phyloP scores from a whole-genome alignment of 2,329 filamentous ascomycete species.

The Fonsecaea pedrosoi region DNA sequence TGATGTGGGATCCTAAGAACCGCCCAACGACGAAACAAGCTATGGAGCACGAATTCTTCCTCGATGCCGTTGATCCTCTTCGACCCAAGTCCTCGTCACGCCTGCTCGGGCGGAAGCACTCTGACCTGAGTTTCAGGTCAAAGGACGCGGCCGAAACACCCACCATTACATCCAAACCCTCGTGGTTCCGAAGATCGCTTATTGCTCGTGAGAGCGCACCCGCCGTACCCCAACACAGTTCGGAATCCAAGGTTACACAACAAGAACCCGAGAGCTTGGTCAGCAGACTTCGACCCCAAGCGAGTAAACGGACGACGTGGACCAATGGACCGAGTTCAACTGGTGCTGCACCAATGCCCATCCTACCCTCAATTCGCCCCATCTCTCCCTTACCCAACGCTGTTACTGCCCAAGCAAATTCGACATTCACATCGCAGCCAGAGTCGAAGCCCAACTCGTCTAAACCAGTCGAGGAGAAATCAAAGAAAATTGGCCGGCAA shows the following conservation, averaged over 20 bases:
- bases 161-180: slow-evolving; percentile 77
- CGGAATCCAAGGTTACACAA: slow-evolving; percentile 50
- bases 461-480: slow-evolving; percentile 64
- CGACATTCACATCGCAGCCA: slow-evolving; percentile 62
- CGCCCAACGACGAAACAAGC: slow-evolving; percentile 92
- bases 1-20: slow-evolving; percentile 97
- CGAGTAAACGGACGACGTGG: slow-evolving; percentile 90
- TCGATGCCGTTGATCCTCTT: slow-evolving; percentile 88
- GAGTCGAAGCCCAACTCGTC: slow-evolving; percentile 31
- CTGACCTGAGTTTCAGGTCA: slow-evolving; percentile 73
- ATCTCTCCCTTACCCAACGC: slow-evolving; percentile 96
- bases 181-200: slow-evolving; percentile 95
- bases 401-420: slow-evolving; percentile 85
- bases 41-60: slow-evolving; percentile 93
- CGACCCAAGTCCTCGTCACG: slow-evolving; percentile 89
- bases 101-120: slow-evolving; percentile 87
- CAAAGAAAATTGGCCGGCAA: slow-evolving; percentile 94
- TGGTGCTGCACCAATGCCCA: slow-evolving; percentile 89
- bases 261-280: slow-evolving; percentile 52
- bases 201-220: slow-evolving; percentile 78
- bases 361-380: slow-evolving; percentile 89
- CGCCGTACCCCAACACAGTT: slow-evolving; percentile 55
- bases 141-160: slow-evolving; percentile 68
- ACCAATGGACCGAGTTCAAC: slow-evolving; percentile 73
- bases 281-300: slow-evolving; percentile 63